Conservation (phyloP, 2,329 filamentous ascomycete genomes). For the Fusarium sp. region DNA sequence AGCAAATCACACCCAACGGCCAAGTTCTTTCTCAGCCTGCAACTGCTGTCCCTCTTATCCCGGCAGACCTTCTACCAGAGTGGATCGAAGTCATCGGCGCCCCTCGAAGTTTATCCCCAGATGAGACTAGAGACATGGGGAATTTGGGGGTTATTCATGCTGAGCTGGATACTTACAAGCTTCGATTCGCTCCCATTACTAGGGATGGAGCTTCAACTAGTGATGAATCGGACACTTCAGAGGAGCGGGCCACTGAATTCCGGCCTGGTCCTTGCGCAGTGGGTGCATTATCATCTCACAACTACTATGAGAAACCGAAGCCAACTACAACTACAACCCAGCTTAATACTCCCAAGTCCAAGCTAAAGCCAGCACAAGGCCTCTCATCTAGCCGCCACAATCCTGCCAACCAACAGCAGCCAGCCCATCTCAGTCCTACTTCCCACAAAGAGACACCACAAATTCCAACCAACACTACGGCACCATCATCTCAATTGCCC, state of each 20-base stretch:
- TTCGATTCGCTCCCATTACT: slow-evolving; percentile 21
- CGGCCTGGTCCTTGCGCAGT: not conserved
- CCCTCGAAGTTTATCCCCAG: slow-evolving; percentile 52
- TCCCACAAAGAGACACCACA: not conserved
- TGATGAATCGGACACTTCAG: slow-evolving; percentile 1
- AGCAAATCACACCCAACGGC: slow-evolving; percentile 35
- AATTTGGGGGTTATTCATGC: slow-evolving; percentile 50
- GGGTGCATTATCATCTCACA: not conserved
- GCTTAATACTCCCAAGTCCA: not conserved
- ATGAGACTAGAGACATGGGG: slow-evolving; percentile 51
- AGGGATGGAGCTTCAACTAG: slow-evolving; percentile 1
- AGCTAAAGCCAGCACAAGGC: slow-evolving; percentile 11
- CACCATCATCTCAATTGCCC: not conserved
- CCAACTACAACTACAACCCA: not conserved
- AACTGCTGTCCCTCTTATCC: slow-evolving; percentile 62
- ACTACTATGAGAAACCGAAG: not conserved
- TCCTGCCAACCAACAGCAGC: slow-evolving; percentile 8
- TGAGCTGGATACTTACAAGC: slow-evolving; percentile 29
- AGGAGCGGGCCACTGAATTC: not conserved
- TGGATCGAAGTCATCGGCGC: slow-evolving; percentile 56
- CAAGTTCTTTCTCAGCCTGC: slow-evolving; percentile 42
- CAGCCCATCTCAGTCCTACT: not conserved
- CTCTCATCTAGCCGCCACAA: slow-evolving; percentile 33
- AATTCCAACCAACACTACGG: not conserved
- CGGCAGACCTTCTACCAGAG: slow-evolving; percentile 61